These are phyloP conservation scores for Lyophyllum semitale DNA, from an alignment of 768 basidiomycete genomes.

Conservation along the genomic window DNA sequence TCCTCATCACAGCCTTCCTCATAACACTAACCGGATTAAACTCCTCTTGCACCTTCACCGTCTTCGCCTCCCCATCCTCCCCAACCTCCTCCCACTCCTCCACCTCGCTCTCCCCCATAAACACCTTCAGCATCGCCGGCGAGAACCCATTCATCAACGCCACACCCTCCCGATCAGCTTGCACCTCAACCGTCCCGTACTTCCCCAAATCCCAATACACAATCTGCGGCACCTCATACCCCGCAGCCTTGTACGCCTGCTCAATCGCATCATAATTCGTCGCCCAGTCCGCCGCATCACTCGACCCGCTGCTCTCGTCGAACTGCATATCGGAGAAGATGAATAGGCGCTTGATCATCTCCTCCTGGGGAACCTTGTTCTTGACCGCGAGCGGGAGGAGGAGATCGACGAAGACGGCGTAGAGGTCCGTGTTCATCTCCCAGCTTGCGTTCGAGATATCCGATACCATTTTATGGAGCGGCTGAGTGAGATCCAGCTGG, in stretches of 20 bases:
- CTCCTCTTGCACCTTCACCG: constrained; percentile 27
- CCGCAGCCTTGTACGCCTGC: constrained; percentile 55
- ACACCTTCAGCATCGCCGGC: constrained; percentile 68
- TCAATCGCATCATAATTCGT: constrained; percentile 65
- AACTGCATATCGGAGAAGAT: constrained; percentile 85
- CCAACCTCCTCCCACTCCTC: constrained; percentile 38
- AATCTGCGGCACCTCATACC: constrained; percentile 73
- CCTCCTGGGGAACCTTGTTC: constrained; percentile 58
- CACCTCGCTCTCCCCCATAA: constrained; percentile 55
- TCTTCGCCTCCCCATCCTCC: constrained; percentile 28
- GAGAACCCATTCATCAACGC: constrained; percentile 74
- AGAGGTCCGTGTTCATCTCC: constrained; percentile 64
- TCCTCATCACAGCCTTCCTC: constrained; percentile 47
- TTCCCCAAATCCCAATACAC: constrained; percentile 68
- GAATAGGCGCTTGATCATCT: constrained; percentile 78
- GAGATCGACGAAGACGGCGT: constrained; percentile 61
- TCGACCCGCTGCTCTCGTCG: constrained; percentile 31
- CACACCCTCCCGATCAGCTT: constrained; percentile 57
- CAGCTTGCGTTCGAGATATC: constrained; percentile 40
- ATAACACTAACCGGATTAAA: constrained; percentile 46
- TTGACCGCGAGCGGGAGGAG: constrained; percentile 61
- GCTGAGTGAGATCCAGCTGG: constrained; percentile 41
- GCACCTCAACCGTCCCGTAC: constrained; percentile 45
- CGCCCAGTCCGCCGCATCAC: constrained; percentile 40
- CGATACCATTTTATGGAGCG: constrained; percentile 38